Conservation (phyloP, 495 filamentous ascomycete genomes). For the Aspergillus bridgeri region DNA sequence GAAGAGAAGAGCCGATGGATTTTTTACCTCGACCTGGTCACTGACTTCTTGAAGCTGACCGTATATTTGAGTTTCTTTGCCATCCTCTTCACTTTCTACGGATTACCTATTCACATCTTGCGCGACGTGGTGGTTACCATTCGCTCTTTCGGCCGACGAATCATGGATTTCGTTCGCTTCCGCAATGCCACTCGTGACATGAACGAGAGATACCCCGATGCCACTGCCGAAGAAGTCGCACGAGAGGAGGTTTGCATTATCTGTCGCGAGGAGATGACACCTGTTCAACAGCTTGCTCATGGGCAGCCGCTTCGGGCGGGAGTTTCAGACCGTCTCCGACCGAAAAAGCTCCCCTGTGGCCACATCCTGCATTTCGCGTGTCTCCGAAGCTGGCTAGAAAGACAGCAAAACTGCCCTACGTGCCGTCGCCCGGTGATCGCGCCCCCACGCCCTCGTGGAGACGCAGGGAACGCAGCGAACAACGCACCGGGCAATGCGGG, state of each 20-base stretch:
- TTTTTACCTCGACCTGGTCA: conserved; percentile 81
- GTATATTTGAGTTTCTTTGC: conserved; percentile 90
- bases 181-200: conserved; percentile 86
- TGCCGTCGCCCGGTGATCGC: conserved; percentile 74
- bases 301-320: conserved; percentile 35
- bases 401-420: conserved; percentile 95
- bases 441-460: conserved; percentile 27
- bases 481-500: conserved; percentile 26
- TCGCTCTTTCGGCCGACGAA: conserved; percentile 82
- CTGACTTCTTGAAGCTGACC: conserved; percentile 85
- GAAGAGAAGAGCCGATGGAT: conserved; percentile 94
- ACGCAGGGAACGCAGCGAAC: conserved; percentile 24
- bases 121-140: conserved; percentile 92
- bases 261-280: conserved; percentile 91
- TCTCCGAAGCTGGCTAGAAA: conserved; percentile 94
- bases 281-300: conserved; percentile 49
- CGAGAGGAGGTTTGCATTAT: conserved; percentile 95
- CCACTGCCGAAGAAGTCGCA: conserved; percentile 77
- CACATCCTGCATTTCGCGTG: conserved; percentile 94
- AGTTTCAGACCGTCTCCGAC: conserved; percentile 74
- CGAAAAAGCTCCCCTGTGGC: conserved; percentile 94
- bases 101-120: conserved; percentile 93
- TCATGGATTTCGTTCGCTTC: conserved; percentile 83
- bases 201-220: conserved; percentile 88
- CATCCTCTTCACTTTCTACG: conserved; percentile 89